Conservation (phyloP, 345 rosid genomes). For the Nasturtium officinale region DNA sequence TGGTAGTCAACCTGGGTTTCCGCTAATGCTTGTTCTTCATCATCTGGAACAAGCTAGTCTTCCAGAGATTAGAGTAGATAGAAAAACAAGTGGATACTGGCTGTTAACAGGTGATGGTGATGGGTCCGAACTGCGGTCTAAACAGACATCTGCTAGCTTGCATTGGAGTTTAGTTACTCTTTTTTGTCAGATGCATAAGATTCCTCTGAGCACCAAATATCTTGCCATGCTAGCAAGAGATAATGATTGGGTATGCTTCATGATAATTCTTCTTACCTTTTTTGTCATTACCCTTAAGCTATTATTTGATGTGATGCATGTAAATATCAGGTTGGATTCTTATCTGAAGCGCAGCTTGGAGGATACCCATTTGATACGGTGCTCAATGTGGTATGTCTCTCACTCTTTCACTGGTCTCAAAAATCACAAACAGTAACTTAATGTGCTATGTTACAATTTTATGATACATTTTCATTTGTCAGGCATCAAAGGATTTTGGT, state of each 20-base stretch:
- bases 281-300: slow-evolving; percentile 10
- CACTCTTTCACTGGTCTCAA: slow-evolving; percentile 27
- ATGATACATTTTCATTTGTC: slow-evolving; percentile 38
- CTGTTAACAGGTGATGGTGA: slow-evolving; percentile 81
- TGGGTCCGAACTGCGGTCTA: slow-evolving; percentile 81
- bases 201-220: slow-evolving; percentile 89
- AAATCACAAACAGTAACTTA: slow-evolving; percentile 20
- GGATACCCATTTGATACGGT: slow-evolving; percentile 84
- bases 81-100: slow-evolving; percentile 93
- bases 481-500: slow-evolving; percentile 89
- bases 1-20: slow-evolving; percentile 55
- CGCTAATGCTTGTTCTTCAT: slow-evolving; percentile 73
- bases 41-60: slow-evolving; percentile 97
- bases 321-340: slow-evolving; percentile 83
- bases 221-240: slow-evolving; percentile 89
- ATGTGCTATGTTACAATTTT: slow-evolving; percentile 14
- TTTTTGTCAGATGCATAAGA: slow-evolving; percentile 91
- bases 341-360: slow-evolving; percentile 94
- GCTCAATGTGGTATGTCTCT: slow-evolving; percentile 71
- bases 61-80: slow-evolving; percentile 56
- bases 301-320: slow-evolving; percentile 25
- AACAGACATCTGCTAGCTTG: slow-evolving; percentile 86
- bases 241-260: slow-evolving; percentile 88
- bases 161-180: slow-evolving; percentile 86
- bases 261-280: slow-evolving; percentile 33